A percentile compares a stretch with the other conserved stretches of the same genome.
These are phyloP conservation scores for Chloris gayana DNA, from an alignment of 176 grass and related monocot species.

Conservation along the genomic window DNA sequence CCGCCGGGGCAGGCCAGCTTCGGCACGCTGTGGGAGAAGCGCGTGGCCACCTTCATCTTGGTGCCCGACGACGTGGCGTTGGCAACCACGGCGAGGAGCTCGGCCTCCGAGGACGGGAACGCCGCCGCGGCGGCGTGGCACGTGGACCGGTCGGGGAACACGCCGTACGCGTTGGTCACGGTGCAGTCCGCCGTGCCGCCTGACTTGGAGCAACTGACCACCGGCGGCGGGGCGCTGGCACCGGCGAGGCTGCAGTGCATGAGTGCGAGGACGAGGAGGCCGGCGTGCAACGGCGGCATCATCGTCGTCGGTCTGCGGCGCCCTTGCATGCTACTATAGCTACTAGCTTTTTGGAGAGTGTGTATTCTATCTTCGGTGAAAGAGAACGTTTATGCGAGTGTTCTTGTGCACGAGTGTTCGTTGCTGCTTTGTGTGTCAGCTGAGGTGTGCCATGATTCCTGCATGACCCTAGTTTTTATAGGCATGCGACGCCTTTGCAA, in stretches of 20 bases:
- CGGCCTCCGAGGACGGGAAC: constrained; percentile 56
- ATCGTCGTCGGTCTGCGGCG: neutral
- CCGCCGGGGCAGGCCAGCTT: constrained; percentile 61
- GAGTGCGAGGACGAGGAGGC: too few species aligned
- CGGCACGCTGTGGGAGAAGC: constrained; percentile 63
- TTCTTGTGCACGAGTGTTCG: neutral
- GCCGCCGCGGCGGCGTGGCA: constrained; percentile 40
- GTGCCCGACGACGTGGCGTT: constrained; percentile 27
- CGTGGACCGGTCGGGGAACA: constrained; percentile 61
- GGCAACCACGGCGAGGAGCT: constrained; percentile 45
- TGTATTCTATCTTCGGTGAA: too few species aligned
- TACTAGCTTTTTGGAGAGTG: too few species aligned
- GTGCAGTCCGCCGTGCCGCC: constrained; percentile 43
- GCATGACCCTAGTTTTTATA: neutral
- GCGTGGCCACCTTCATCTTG: constrained; percentile 58
- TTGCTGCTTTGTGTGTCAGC: too few species aligned
- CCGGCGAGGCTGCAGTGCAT: neutral
- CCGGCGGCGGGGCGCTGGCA: constrained; percentile 29
- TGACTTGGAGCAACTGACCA: constrained; percentile 31
- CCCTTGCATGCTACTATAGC: too few species aligned
- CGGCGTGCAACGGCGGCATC: neutral
- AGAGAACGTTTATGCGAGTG: too few species aligned
- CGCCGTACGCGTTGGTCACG: constrained; percentile 62
- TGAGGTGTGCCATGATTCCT: neutral
- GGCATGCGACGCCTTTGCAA: neutral